Conservation (phyloP, 2,329 filamentous ascomycete genomes). For the Aspergillus neotritici region DNA sequence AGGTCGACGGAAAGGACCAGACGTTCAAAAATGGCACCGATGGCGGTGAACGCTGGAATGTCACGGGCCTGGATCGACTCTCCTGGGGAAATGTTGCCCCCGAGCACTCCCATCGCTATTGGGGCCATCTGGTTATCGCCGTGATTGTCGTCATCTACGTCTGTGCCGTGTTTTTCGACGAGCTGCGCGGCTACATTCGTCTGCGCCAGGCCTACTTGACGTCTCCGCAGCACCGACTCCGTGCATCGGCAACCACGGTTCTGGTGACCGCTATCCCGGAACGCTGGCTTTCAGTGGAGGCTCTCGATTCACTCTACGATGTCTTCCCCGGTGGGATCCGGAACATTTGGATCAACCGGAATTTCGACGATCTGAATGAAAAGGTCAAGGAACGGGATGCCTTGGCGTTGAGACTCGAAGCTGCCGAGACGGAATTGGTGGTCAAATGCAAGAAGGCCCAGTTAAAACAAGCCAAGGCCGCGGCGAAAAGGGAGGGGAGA, state of each 20-base stretch:
- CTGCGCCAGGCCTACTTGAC: constrained; percentile 92
- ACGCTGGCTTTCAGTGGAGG: constrained; percentile 83
- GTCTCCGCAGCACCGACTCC: constrained; percentile 85
- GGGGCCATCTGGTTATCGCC: constrained; percentile 78
- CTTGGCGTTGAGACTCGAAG: constrained; percentile 67
- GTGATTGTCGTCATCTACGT: constrained; percentile 75
- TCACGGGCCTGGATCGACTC: constrained; percentile 70
- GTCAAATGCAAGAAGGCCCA: constrained; percentile 72
- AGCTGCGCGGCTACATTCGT: constrained; percentile 82
- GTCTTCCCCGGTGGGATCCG: constrained; percentile 92
- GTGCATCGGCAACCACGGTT: constrained; percentile 91
- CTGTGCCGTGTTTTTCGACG: constrained; percentile 79
- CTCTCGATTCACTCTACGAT: constrained; percentile 78
- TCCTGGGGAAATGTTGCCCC: constrained; percentile 81
- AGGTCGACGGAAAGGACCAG: constrained; percentile 61
- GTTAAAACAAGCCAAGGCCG: constrained; percentile 61
- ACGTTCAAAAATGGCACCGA: constrained; percentile 40
- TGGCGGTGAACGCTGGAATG: constrained; percentile 40
- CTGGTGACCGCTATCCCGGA: constrained; percentile 83
- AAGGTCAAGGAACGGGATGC: constrained; percentile 73
- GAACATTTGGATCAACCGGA: constrained; percentile 94
- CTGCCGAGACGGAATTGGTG: constrained; percentile 79
- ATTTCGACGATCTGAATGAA: constrained; percentile 74
- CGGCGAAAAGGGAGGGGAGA: constrained; percentile 56
- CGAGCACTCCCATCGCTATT: constrained; percentile 63